phyloP scores from a whole-genome alignment of 2,329 filamentous ascomycete species.

The Apiospora pterosperma region DNA sequence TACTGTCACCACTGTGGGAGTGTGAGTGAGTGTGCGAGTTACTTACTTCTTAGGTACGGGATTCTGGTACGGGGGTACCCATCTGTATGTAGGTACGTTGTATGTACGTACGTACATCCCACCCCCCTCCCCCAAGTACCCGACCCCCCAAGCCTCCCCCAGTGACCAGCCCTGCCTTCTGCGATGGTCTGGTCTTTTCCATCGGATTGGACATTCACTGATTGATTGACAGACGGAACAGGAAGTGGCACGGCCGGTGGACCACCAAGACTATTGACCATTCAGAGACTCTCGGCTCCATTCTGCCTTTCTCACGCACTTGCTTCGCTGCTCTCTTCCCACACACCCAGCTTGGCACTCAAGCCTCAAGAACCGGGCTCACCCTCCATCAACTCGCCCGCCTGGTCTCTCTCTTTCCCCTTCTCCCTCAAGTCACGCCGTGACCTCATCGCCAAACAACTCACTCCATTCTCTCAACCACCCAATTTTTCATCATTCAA shows the following conservation, averaged over 20 bases:
- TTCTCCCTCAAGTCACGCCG: conserved; percentile 4
- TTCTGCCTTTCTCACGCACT: not conserved
- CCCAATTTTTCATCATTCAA: not conserved
- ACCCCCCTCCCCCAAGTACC: not conserved
- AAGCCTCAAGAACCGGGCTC: conserved; percentile 4
- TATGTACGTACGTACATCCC: not conserved
- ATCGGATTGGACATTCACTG: conserved; percentile 1
- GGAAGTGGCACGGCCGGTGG: not conserved
- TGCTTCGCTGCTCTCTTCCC: not conserved
- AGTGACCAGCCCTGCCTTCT: not conserved
- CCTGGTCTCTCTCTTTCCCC: not conserved
- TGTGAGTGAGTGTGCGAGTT: not conserved
- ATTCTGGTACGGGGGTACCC: no score
- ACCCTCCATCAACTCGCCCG: conserved; percentile 2
- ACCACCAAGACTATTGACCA: not conserved
- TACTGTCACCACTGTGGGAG: no score
- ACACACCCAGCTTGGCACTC: conserved; percentile 1
- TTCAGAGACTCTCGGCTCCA: not conserved
- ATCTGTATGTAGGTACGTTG: no score
- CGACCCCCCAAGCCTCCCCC: not conserved
- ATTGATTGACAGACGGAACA: not conserved
- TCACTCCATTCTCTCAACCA: not conserved
- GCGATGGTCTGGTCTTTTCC: not conserved
- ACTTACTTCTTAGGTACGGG: no score
- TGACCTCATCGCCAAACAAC: conserved; percentile 6